These are phyloP conservation scores for Epichloe gansuensis DNA, from an alignment of 2,329 filamentous ascomycete genomes.

Conservation along the genomic window DNA sequence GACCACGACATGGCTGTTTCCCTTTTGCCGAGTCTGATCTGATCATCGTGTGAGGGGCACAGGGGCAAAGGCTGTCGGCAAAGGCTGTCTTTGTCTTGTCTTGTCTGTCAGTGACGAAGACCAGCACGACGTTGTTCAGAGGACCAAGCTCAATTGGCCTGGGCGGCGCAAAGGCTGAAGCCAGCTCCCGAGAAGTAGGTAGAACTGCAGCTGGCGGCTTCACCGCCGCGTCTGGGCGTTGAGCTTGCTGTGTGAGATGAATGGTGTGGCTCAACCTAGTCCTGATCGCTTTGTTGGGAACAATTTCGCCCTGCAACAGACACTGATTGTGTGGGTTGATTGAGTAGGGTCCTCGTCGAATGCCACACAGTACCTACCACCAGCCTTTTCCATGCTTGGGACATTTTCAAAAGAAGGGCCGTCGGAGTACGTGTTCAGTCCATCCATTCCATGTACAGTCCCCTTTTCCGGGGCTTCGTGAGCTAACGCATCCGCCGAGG, in stretches of 20 bases:
- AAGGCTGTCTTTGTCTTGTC: too few relatives aligned
- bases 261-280: background rate
- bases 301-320: background rate
- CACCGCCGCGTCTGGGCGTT: slow-evolving; percentile 2
- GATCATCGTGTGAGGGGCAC: background rate
- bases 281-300: background rate
- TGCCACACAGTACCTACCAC: too few relatives aligned
- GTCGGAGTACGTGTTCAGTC: too few relatives aligned
- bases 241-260: background rate
- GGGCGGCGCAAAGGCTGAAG: background rate
- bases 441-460: too few relatives aligned
- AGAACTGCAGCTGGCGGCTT: slow-evolving; percentile 3
- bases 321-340: too few relatives aligned
- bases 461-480: too few relatives aligned
- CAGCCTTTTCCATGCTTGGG: too few relatives aligned
- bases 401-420: too few relatives aligned
- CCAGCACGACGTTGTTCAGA: background rate
- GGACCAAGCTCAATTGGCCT: background rate
- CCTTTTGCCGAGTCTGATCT: background rate
- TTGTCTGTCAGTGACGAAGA: background rate
- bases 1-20: background rate
- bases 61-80: too few relatives aligned
- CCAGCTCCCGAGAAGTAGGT: background rate
- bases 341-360: too few relatives aligned
- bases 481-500: too few relatives aligned